phyloP scores from a whole-genome alignment of 2,329 filamentous ascomycete genomes.

The Hansfordia pulvinata region DNA sequence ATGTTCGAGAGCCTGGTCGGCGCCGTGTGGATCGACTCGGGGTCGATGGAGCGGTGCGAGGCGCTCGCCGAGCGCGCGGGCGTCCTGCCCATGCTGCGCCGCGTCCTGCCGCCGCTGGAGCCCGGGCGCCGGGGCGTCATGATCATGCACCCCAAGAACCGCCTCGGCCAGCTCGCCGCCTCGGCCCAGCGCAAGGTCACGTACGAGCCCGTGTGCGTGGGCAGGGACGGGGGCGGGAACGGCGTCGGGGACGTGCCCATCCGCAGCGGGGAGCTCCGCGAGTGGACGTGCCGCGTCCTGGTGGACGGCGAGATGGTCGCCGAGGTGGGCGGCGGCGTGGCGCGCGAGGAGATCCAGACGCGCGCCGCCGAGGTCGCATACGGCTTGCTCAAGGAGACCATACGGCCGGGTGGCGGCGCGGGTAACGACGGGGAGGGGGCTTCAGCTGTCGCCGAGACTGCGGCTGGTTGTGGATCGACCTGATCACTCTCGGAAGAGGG shows the following conservation, averaged over 20 bases:
- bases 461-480: too few species aligned
- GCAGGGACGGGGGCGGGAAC: slow-evolving; percentile 8
- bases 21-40: slow-evolving; percentile 73
- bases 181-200: slow-evolving; percentile 27
- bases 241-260: slow-evolving; percentile 7
- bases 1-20: slow-evolving; percentile 70
- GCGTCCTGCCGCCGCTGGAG: slow-evolving; percentile 46
- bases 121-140: too few species aligned
- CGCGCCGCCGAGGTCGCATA: slow-evolving; percentile 38
- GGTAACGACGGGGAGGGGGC: too few species aligned
- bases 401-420: too few species aligned
- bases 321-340: slow-evolving; percentile 29
- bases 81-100: slow-evolving; percentile 46
- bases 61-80: slow-evolving; percentile 49
- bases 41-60: slow-evolving; percentile 44
- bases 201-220: slow-evolving; percentile 32
- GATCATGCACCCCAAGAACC: slow-evolving; percentile 52
- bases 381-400: slow-evolving; percentile 5
- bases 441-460: too few species aligned
- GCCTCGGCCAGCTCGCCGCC: slow-evolving; percentile 45
- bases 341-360: slow-evolving; percentile 36
- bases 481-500: too few species aligned
- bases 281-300: slow-evolving; percentile 30
- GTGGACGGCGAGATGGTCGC: slow-evolving; percentile 33
- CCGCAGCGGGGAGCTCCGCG: slow-evolving; percentile 3